phyloP scores from a whole-genome alignment of 805 yeast species.

The Nematodospora valgi region DNA sequence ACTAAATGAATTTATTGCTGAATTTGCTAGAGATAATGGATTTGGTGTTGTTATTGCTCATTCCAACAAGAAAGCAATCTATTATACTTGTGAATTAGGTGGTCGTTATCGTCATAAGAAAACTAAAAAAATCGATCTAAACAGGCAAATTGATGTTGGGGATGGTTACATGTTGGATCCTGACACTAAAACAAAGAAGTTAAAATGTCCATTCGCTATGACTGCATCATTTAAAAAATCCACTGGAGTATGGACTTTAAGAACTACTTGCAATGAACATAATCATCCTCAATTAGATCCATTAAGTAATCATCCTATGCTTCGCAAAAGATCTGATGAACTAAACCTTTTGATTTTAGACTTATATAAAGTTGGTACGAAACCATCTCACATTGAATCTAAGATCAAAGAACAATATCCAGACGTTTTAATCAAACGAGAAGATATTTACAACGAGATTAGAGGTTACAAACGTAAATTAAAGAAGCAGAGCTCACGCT shows the following conservation, averaged over 20 bases:
- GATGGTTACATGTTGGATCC: conserved; percentile 37
- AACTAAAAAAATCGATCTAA: conserved; percentile 20
- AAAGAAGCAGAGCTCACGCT: conserved; percentile 33
- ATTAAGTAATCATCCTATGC: conserved; percentile 52
- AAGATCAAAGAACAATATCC: conserved; percentile 51
- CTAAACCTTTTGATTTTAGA: conserved; percentile 50
- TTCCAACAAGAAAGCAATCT: conserved; percentile 55
- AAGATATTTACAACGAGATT: conserved; percentile 56
- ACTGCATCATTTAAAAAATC: conserved; percentile 52
- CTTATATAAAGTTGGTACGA: conserved; percentile 52
- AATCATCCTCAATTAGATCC: conserved; percentile 59
- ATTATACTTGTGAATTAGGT: conserved; percentile 57
- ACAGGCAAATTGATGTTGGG: conserved; percentile 23
- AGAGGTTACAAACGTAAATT: conserved; percentile 52
- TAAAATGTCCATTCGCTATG: conserved; percentile 58
- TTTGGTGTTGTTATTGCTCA: conserved; percentile 60
- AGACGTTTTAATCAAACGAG: conserved; percentile 52
- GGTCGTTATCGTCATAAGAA: conserved; percentile 54
- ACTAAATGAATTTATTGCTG: conserved; percentile 51
- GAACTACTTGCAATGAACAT: conserved; percentile 54
- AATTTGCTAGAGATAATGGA: conserved; percentile 55
- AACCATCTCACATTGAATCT: conserved; percentile 52
- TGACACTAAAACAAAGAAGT: conserved; percentile 47
- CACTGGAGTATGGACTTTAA: conserved; percentile 48
- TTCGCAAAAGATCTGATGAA: conserved; percentile 51